Base-by-base conservation (phyloP, 805 yeast genomes). In the Tetrapisispora nanseiensis region DNA sequence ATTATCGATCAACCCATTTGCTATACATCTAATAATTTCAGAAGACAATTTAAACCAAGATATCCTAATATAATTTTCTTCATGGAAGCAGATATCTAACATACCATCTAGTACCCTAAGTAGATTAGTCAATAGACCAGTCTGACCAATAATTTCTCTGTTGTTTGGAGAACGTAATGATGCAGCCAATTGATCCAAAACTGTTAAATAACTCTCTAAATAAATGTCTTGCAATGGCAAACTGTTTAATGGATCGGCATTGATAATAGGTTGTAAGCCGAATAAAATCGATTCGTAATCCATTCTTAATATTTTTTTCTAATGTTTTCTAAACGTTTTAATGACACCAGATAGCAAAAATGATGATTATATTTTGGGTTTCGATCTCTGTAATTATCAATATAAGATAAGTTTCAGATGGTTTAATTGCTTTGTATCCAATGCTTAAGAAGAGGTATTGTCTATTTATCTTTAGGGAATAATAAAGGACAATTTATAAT, bases 241-340 rank as follows among this genome's bases (percentile, higher is more conserved):
- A 20, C 51, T 49, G 6, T 39, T 43, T 5, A 51, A 18, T 1
- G 45, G 37, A 2, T 40, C 40, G 5, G 53, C 52, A 36, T 53
- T 46, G 7, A 62, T 28, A 4, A 62, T 35, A 1, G 66, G 64
- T 35, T 59, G 54, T 29, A 62, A 46, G 2, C 57, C 59, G 44
- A 55, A 57, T 9, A 61, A 33, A 21, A 62, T 48, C n/a, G 45
- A 45, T 35, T 61, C 65, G 50, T 54, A 62, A 39, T 61, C 63
- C 67, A 62, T 62, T 11, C 4, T n/a, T n/a, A n/a, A n/a, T n/a
- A n/a, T 32, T 13, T 15, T 16, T 3, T 19, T 7, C n/a, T 13
- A 27, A 27, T 10, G 9, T 16, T 30, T 7, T 30, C 20, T 8
- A 30, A 15, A 16, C 16, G 20, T 18, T 24, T 24, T 11, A 8